Percentiles rank a stretch among this genome's conserved stretches.
Evolutionary conservation across 306 rosid genomes (phyloP).

Genomic region (Canavalia ensiformis): DNA sequence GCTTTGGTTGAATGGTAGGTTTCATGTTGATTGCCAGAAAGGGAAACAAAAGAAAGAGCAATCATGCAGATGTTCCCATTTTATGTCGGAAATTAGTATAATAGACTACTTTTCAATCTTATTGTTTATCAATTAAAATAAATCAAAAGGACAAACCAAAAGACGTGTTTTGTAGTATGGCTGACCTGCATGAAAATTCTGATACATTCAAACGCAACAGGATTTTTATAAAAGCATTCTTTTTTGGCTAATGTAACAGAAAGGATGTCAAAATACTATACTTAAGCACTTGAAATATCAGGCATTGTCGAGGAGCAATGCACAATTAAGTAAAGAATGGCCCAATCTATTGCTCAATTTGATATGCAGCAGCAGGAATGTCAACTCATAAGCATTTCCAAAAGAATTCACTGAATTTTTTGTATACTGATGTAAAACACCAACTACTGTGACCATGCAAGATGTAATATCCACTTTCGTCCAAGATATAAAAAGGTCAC

Average conservation of each 20-base stretch:
- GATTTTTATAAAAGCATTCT: not conserved
- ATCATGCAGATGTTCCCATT: too few species aligned
- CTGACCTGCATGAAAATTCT: not conserved
- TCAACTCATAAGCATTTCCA: constrained; percentile 25
- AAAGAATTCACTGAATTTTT: not conserved
- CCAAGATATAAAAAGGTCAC: not conserved
- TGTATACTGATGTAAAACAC: constrained; percentile 28
- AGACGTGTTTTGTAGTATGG: not conserved
- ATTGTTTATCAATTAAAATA: constrained; percentile 26
- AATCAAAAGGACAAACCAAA: constrained; percentile 38
- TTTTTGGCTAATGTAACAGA: not conserved
- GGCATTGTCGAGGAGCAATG: not conserved
- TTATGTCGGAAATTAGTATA: too few species aligned
- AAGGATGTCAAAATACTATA: constrained; percentile 15
- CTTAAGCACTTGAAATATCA: not conserved
- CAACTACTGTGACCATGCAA: not conserved
- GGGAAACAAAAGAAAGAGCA: too few species aligned
- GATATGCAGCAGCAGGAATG: constrained; percentile 22
- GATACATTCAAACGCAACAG: constrained; percentile 8
- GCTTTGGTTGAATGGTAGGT: not conserved
- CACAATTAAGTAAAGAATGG: constrained; percentile 23
- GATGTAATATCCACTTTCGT: not conserved
- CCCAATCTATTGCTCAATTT: constrained; percentile 12
- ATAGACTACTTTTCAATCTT: constrained; percentile 4
- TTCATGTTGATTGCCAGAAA: not conserved